These are phyloP conservation scores for Talaromyces sp. DNA, from an alignment of 2,329 filamentous ascomycete species.

Conservation along the genomic window DNA sequence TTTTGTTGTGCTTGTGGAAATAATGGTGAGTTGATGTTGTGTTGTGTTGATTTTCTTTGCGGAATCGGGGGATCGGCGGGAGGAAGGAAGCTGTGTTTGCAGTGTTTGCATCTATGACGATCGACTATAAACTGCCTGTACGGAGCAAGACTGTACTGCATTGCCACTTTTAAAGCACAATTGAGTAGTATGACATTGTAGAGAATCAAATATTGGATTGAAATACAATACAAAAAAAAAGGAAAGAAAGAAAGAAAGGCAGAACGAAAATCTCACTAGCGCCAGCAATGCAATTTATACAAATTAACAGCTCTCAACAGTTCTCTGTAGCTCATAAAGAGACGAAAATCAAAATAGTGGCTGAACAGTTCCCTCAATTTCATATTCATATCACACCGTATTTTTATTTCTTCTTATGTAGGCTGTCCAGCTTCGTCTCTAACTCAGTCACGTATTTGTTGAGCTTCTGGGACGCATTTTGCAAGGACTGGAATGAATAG, in stretches of 20 bases:
- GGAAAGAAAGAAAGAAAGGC: not conserved
- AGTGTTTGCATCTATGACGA: constrained; percentile 4
- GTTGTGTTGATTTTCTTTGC: not conserved
- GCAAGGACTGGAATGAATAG: constrained; percentile 61
- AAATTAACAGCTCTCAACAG: not conserved
- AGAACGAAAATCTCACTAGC: not conserved
- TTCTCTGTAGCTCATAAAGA: not conserved
- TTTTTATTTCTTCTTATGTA: constrained; percentile 62
- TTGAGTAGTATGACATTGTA: not conserved
- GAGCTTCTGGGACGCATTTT: constrained; percentile 79
- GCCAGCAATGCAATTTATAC: not conserved
- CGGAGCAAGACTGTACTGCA: not conserved
- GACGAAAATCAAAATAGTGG: not conserved
- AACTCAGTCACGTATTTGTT: constrained; percentile 76
- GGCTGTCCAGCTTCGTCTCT: constrained; percentile 69
- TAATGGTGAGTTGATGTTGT: not conserved
- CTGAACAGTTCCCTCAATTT: not conserved
- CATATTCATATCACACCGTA: not conserved
- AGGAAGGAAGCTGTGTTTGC: not conserved
- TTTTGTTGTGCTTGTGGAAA: not conserved
- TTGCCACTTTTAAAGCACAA: not conserved
- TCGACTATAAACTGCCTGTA: not conserved
- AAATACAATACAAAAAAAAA: not conserved
- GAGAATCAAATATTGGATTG: not conserved
- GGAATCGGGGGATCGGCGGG: not conserved